Base-by-base conservation (phyloP, 2,329 filamentous ascomycete genomes). In the Podosphaera fusca region DNA sequence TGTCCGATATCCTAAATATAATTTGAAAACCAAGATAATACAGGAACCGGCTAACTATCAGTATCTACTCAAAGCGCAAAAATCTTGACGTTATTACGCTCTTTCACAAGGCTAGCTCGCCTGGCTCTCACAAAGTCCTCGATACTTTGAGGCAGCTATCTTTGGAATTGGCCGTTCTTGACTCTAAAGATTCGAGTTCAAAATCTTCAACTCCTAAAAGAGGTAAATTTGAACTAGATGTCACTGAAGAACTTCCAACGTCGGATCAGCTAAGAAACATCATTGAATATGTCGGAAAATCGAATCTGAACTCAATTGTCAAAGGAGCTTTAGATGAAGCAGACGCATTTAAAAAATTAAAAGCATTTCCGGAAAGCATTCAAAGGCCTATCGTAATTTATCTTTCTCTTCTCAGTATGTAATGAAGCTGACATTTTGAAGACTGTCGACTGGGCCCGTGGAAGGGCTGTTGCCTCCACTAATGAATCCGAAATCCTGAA, bases 391-490 rank as follows among this genome's bases (percentile, higher is more conserved):
- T 95, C 68, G 86, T 92, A 73, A 65, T 84, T 76, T 57, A 42
- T 40, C 35, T 29, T 1, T 9, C 38, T 51, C 7, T 2, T 29
- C 9, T 14, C 42, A 6, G n/a, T 57, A 21, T 4, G 33, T 56
- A 42, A 56, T 52, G 42, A 60, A 56, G 58, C 67, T 67, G 64
- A 69, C 60, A 45, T 38, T 45, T 30, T 40, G 34, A 61, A 75
- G 77, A 72, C 84, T 58, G 90, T 96, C 56, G 90, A 96, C 69
- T 96, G 92, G 92, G 87, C 84, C 68, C 89, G 90, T 69, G 92
- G 89, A 61, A 85, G 81, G 69, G 90, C 82, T 52, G 74, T 85
- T 72, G 73, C 79, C 33, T 86, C 87, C 29, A 86, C 85, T 55
- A 82, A 85, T 61, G 83, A 95, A 72, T 94, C 87, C 14, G 85